Base-by-base conservation (phyloP, 129 eudicot species). In the Mikania micrantha region DNA sequence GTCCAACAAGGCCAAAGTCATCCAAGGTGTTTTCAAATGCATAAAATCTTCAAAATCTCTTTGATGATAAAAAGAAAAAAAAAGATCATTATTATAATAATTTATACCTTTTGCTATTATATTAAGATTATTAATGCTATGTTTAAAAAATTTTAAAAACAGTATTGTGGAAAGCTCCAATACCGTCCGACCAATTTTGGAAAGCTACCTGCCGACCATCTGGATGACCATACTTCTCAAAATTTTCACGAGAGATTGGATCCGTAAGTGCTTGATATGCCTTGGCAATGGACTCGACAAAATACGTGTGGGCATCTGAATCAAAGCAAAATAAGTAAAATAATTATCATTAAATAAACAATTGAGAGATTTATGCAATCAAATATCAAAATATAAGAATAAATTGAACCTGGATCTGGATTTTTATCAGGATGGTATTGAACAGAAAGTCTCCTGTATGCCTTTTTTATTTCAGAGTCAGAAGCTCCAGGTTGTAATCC, bases 381-480 rank as follows among this genome's bases (percentile, higher is more conserved):
- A 48, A 60, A 62, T 9, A 20, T 64, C 20, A 24, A 72, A 62
- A 54, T 38, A 9, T 27, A 32, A 40, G 54, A 77, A 77, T 12
- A 75, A 28, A 34, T 60, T 54, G 32, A 70, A 91, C 97, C 97
- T 87, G 95, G 98, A 81, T 91, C 96, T 10, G 98, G 98, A 79
- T 91, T 91, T 85, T 91, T 91, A 82, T 91, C 98, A 50, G 98
- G 98, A 75, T 91, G 98, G 75, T 91, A 91, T 72, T 83, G 96
- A 72, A 91, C 82, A 72, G 98, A 91, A 42, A 87, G 94, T 72
- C 84, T 83, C 76, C 98, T 82, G 59, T 91, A 91, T 32, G 96
- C 95, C 82, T 91, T 91, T 81, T 86, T 91, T 70, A 91, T 91
- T 76, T 73, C 85, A 4, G 94, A 72, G 50, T 91, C 98, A 24